phyloP scores from a whole-genome alignment of 352 stramenopile genomes.

The Phytophthora constricta region DNA sequence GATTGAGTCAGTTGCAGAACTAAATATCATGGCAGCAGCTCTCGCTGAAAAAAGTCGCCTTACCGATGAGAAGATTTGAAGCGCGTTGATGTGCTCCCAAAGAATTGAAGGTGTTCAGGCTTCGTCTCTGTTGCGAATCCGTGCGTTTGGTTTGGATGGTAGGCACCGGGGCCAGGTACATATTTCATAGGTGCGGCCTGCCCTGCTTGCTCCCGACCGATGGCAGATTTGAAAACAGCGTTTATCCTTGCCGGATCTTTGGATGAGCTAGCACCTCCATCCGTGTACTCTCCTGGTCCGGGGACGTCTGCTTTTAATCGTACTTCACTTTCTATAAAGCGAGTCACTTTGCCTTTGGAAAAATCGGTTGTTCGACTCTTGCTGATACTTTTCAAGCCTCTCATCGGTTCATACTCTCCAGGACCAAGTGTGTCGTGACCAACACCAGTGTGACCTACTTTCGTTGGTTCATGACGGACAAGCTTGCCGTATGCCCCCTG shows the following conservation, averaged over 20 bases:
- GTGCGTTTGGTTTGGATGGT: conserved; percentile 53
- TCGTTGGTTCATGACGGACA: conserved; percentile 65
- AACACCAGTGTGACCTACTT: conserved; percentile 59
- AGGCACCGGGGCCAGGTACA: conserved; percentile 70
- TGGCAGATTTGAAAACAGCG: conserved; percentile 75
- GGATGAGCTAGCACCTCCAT: conserved; percentile 25
- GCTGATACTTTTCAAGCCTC: conserved; percentile 69
- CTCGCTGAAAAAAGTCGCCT: neutral
- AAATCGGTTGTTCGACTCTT: conserved; percentile 75
- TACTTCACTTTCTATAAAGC: conserved; percentile 71
- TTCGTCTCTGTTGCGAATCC: conserved; percentile 53
- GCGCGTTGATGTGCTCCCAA: conserved; percentile 74
- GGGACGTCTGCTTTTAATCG: conserved; percentile 59
- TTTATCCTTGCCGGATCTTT: conserved; percentile 61
- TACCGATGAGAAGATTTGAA: conserved; percentile 60
- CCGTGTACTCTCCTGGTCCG: conserved; percentile 69
- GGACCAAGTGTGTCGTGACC: conserved; percentile 69
- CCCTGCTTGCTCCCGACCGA: conserved; percentile 58
- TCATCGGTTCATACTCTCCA: conserved; percentile 77
- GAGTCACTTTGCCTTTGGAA: conserved; percentile 70
- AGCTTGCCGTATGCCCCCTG: conserved; percentile 76
- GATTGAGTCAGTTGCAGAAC: too few relatives aligned
- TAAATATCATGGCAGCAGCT: neutral
- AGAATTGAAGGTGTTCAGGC: conserved; percentile 82
- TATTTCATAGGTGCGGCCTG: conserved; percentile 38